Percentiles rank a stretch among this genome's conserved stretches.
Evolutionary conservation across 768 basidiomycete species (phyloP).

Genomic region (Tylopilus intermedius): DNA sequence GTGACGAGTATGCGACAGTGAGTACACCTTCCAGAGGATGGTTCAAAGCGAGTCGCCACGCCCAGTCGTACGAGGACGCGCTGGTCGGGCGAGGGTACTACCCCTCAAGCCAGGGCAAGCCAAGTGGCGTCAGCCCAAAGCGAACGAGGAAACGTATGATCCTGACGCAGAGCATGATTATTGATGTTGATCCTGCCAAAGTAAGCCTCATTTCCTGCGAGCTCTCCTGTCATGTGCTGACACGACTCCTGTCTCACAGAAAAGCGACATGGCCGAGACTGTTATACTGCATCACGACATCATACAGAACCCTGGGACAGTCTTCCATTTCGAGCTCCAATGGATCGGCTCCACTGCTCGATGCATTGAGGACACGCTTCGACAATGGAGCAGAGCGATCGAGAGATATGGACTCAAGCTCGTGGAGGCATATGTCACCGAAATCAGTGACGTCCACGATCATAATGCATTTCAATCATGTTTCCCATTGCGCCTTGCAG

Average conservation of each 20-base stretch:
- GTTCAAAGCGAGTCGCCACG: constrained; percentile 53
- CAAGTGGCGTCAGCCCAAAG: constrained; percentile 37
- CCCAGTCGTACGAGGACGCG: constrained; percentile 38
- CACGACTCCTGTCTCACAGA: constrained; percentile 36
- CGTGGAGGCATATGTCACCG: constrained; percentile 89
- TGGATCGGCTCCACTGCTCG: constrained; percentile 95
- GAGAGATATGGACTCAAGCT: constrained; percentile 88
- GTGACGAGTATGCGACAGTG: constrained; percentile 67
- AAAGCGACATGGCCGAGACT: constrained; percentile 83
- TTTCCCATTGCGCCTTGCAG: constrained; percentile 71
- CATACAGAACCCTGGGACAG: constrained; percentile 90
- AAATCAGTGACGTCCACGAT: constrained; percentile 81
- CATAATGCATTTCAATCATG: constrained; percentile 91
- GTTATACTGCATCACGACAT: constrained; percentile 91
- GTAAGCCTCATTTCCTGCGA: constrained; percentile 31
- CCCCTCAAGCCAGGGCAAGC: constrained; percentile 34
- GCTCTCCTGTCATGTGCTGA: constrained; percentile 9
- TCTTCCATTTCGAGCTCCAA: constrained; percentile 95
- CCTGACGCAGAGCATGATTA: constrained; percentile 85
- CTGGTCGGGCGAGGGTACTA: constrained; percentile 31
- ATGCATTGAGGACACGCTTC: constrained; percentile 83
- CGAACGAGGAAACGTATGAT: constrained; percentile 58
- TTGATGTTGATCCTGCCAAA: constrained; percentile 80
- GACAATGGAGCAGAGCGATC: constrained; percentile 74
- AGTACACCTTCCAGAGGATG: constrained; percentile 61